Conservation (phyloP, 805 yeast species). For the Candida lessepsii region DNA sequence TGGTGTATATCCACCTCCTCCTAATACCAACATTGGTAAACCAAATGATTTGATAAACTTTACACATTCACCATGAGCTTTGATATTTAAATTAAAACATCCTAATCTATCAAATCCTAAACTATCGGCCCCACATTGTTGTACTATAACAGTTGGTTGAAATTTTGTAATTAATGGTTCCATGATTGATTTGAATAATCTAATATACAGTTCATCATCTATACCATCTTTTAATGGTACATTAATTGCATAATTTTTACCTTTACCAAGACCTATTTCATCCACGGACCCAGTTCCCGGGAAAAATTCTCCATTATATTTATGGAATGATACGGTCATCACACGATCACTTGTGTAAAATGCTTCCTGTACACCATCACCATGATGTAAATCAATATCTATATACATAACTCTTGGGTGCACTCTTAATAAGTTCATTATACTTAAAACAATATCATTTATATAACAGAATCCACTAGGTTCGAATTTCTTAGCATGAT, state of each 20-base stretch:
- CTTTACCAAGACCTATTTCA: conserved; percentile 86
- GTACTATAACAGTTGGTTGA: conserved; percentile 90
- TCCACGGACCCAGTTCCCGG: conserved; percentile 96
- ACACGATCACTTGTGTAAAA: conserved; percentile 93
- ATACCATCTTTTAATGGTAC: conserved; percentile 95
- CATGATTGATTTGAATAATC: conserved; percentile 78
- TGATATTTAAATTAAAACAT: conserved; percentile 86
- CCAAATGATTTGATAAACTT: conserved; percentile 85
- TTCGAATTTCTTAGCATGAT: conserved; percentile 92
- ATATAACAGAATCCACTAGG: conserved; percentile 95
- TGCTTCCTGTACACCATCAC: conserved; percentile 98
- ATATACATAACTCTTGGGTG: conserved; percentile 92
- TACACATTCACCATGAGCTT: conserved; percentile 95
- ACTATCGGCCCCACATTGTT: conserved; percentile 98
- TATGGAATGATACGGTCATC: conserved; percentile 95
- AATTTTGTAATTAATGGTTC: conserved; percentile 88
- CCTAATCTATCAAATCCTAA: conserved; percentile 92
- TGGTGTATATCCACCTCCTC: conserved; percentile 98
- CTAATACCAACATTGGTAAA: conserved; percentile 84
- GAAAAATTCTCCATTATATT: conserved; percentile 89
- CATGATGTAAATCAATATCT: conserved; percentile 94
- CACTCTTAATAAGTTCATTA: conserved; percentile 77
- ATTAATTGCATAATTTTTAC: conserved; percentile 83
- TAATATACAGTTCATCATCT: conserved; percentile 82
- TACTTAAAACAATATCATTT: conserved; percentile 89